These are phyloP conservation scores for Cercospora zeae-maydis DNA, from an alignment of 2,329 filamentous ascomycete species.

Conservation along the genomic window DNA sequence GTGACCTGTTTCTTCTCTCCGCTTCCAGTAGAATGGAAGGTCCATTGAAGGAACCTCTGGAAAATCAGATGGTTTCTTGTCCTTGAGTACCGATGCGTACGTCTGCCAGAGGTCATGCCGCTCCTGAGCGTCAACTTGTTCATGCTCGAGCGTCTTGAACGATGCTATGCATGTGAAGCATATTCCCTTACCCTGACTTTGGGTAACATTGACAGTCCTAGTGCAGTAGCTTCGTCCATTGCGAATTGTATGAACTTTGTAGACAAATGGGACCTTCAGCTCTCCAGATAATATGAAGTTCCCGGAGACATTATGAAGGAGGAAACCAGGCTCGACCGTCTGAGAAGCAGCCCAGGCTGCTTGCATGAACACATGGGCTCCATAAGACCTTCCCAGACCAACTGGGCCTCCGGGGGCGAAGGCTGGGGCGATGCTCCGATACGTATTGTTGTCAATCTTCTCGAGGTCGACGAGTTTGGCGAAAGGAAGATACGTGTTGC, in stretches of 20 bases:
- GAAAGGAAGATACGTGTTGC: constrained; percentile 39
- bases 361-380: constrained; percentile 57
- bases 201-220: constrained; percentile 51
- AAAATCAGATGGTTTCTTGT: constrained; percentile 34
- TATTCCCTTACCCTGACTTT: constrained; percentile 44
- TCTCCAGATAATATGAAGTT: constrained; percentile 51
- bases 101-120: constrained; percentile 35
- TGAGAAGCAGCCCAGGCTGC: constrained; percentile 55
- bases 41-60: constrained; percentile 38
- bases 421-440: constrained; percentile 40
- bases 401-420: constrained; percentile 42
- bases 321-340: constrained; percentile 49
- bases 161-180: constrained; percentile 53
- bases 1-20: constrained; percentile 35
- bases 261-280: constrained; percentile 49
- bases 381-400: constrained; percentile 46
- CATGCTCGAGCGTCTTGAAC: constrained; percentile 48
- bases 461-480: constrained; percentile 42
- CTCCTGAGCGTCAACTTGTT: constrained; percentile 37
- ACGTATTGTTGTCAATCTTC: constrained; percentile 41
- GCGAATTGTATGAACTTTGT: constrained; percentile 49
- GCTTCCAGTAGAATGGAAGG: constrained; percentile 36
- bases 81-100: constrained; percentile 37
- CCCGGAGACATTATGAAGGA: constrained; percentile 53
- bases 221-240: constrained; percentile 53